Base-by-base conservation (phyloP, 371 early-diverging fungal species). In the Mortierella sp. region DNA sequence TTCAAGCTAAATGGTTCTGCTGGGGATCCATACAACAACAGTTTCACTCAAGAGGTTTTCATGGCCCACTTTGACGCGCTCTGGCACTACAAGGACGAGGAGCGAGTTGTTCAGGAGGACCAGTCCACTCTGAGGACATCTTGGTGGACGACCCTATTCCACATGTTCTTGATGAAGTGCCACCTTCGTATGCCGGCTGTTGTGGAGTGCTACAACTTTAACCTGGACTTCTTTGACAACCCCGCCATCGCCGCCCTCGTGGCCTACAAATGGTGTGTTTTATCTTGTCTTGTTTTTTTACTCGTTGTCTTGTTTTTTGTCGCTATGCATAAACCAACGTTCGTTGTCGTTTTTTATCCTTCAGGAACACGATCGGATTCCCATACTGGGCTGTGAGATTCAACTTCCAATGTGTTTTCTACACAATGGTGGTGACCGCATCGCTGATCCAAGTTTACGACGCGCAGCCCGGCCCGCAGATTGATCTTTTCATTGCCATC, bases 201-300 rank as follows among this genome's bases (percentile, higher is more conserved):
- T 43, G 73, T 78, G 24, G 70, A 63, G 31, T 39, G 64, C 13
- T 50, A 73, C 19, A 65, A 78, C 9, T 73, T 73, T n/a, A 43
- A 29, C 14, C 40, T 73, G 19, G 73, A 69, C 19, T 73, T 65
- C 40, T 61, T 68, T 58, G 79, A 78, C 37, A 78, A 78, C 73
- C 79, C 73, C 2, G 70, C 73, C 7, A 70, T 78, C 29, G 66
- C 69, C 1, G 79, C 79, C 7, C 40, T 78, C 26, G 73, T 78
- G 6, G 58, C 64, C 29, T 78, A 70, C 44, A 73, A 78, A 58
- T 78, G 73, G 79, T 73, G 66, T n/a, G 70, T 47, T 31, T 40
- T 7, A 22, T 24, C 39, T 1, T 2, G 7, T 11, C 22, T 0
- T 55, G 1, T 37, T 40, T 43, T 26, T 11, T n/a, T 22, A 24